phyloP scores from a whole-genome alignment of 768 basidiomycete genomes.

The Lactifluus pinguis region DNA sequence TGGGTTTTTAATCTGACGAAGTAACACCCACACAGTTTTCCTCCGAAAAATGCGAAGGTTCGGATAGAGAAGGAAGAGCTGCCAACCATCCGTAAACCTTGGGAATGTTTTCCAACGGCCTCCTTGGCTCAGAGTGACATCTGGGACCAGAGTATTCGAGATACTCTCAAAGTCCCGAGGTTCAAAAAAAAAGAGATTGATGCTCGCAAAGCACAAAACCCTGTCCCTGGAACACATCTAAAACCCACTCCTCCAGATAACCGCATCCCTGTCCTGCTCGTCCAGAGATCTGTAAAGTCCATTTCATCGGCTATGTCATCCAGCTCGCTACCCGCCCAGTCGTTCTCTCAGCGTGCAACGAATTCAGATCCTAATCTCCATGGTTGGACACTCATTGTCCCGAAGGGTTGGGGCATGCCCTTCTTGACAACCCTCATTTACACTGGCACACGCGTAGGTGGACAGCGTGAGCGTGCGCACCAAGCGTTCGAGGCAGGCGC shows the following conservation, averaged over 20 bases:
- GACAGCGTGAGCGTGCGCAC: slow-evolving; percentile 72
- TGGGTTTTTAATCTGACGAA: not conserved
- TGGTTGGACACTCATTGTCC: slow-evolving; percentile 84
- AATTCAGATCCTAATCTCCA: slow-evolving; percentile 36
- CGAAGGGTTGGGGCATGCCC: slow-evolving; percentile 85
- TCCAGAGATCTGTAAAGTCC: slow-evolving; percentile 63
- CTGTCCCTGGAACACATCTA: slow-evolving; percentile 70
- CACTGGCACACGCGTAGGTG: slow-evolving; percentile 79
- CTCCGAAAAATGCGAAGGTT: slow-evolving; percentile 64
- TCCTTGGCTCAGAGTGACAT: slow-evolving; percentile 57
- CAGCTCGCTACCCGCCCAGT: slow-evolving; percentile 10
- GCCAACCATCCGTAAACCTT: slow-evolving; percentile 23
- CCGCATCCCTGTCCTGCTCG: slow-evolving; percentile 73
- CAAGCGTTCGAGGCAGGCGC: slow-evolving; percentile 78
- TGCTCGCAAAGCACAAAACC: slow-evolving; percentile 67
- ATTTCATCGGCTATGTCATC: slow-evolving; percentile 19
- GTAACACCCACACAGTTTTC: slow-evolving; percentile 48
- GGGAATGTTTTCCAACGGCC: slow-evolving; percentile 44
- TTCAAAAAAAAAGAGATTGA: slow-evolving; percentile 85
- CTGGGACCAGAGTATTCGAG: slow-evolving; percentile 58
- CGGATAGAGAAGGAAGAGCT: slow-evolving; percentile 23
- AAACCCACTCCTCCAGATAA: slow-evolving; percentile 65
- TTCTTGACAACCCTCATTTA: slow-evolving; percentile 76
- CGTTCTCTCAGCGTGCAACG: slow-evolving; percentile 2
- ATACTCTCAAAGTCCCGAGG: slow-evolving; percentile 45